A percentile compares a stretch with the other conserved stretches of the same genome.
Evolutionary conservation across 176 grass and related monocot species (phyloP).

Genomic region (Avena sativa): DNA sequence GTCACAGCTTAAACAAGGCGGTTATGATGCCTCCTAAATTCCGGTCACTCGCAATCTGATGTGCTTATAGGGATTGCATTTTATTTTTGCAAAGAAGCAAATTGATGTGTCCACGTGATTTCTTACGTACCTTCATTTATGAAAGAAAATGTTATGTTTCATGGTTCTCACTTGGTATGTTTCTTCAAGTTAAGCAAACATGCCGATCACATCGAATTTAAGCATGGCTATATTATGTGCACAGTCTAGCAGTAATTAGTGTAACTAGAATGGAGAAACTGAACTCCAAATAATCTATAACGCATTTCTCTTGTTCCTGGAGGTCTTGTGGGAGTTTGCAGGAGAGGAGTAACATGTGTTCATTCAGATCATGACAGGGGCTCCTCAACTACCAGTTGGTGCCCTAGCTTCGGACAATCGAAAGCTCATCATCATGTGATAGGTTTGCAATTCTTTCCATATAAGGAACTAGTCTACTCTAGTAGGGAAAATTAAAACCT

Average conservation of each 20-base stretch:
- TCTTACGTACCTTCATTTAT: background rate
- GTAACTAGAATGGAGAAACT: conserved; percentile 41
- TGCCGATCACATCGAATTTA: conserved; percentile 64
- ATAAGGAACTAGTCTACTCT: background rate
- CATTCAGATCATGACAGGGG: conserved; percentile 66
- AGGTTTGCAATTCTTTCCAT: conserved; percentile 48
- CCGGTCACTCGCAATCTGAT: too few relatives aligned
- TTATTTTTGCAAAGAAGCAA: too few relatives aligned
- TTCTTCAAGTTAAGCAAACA: conserved; percentile 56
- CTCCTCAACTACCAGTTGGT: conserved; percentile 65
- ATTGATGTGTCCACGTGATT: background rate
- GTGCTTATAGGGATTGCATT: too few relatives aligned
- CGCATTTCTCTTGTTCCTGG: conserved; percentile 52
- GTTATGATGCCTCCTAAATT: too few relatives aligned
- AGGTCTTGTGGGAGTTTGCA: conserved; percentile 61
- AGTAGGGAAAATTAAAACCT: background rate
- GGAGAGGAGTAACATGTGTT: conserved; percentile 61
- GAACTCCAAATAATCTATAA: background rate
- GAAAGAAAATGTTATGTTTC: background rate
- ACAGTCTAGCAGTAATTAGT: conserved; percentile 42
- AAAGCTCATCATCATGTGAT: conserved; percentile 60
- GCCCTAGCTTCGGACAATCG: conserved; percentile 63
- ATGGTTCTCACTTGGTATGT: conserved; percentile 31
- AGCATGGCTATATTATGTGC: conserved; percentile 54
- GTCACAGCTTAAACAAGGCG: too few relatives aligned